Conservation (phyloP, 2,329 filamentous ascomycete genomes). For the Rasamsonia emersonii region DNA sequence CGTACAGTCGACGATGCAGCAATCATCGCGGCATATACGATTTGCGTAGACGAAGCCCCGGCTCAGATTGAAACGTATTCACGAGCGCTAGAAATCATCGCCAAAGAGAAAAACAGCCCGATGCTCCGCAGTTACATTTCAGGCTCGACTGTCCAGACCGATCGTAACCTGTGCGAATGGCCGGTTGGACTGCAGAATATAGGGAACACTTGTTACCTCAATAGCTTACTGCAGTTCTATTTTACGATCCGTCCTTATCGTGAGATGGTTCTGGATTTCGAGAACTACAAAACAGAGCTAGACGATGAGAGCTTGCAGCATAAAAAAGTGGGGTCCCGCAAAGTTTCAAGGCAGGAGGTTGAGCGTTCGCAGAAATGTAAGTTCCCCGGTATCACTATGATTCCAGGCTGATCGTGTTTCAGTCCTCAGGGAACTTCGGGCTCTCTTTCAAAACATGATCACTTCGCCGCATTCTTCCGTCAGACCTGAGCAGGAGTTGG, state of each 20-base stretch:
- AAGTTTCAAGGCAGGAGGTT: constrained; percentile 51
- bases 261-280: constrained; percentile 68
- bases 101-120: constrained; percentile 32
- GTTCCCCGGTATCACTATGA: constrained; percentile 27
- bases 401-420: constrained; percentile 15
- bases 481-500: constrained; percentile 66
- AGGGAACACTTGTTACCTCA: constrained; percentile 95
- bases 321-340: constrained; percentile 68
- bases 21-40: constrained; percentile 41
- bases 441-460: constrained; percentile 63
- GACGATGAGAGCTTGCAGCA: constrained; percentile 53
- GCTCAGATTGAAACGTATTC: constrained; percentile 37
- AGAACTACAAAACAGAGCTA: constrained; percentile 60
- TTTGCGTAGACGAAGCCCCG: constrained; percentile 38
- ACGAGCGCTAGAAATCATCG: constrained; percentile 41
- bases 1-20: constrained; percentile 44
- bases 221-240: constrained; percentile 91
- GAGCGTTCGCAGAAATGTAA: constrained; percentile 63
- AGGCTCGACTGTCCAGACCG: constrained; percentile 20
- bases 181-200: constrained; percentile 89
- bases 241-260: constrained; percentile 79
- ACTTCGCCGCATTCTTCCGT: constrained; percentile 54
- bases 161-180: constrained; percentile 42
- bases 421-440: constrained; percentile 68
- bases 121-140: constrained; percentile 26